A percentile compares a stretch with the other conserved stretches of the same genome.
These are phyloP conservation scores for Arthrobotrys megalospora DNA, from an alignment of 2,329 filamentous ascomycete species.

Conservation along the genomic window DNA sequence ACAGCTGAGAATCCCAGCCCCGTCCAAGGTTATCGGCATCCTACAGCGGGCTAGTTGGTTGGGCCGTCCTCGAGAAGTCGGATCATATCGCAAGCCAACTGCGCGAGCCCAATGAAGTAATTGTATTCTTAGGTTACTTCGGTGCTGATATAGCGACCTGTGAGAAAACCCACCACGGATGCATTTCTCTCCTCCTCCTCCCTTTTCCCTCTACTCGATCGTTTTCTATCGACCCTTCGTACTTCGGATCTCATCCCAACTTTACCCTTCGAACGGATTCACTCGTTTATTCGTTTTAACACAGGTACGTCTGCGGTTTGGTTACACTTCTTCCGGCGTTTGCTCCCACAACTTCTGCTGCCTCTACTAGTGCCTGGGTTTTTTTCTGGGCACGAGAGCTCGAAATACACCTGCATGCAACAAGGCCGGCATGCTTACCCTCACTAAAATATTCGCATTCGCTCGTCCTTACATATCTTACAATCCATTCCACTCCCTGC, in stretches of 20 bases:
- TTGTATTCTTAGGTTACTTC: slow-evolving; percentile 41
- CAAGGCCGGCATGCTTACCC: slow-evolving; percentile 32
- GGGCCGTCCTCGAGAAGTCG: slow-evolving; percentile 53
- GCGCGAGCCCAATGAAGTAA: slow-evolving; percentile 49
- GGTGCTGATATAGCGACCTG: slow-evolving; percentile 55
- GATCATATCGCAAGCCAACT: slow-evolving; percentile 60
- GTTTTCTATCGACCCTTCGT: slow-evolving; percentile 36
- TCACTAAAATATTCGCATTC: slow-evolving; percentile 42
- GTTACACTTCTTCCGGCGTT: slow-evolving; percentile 43
- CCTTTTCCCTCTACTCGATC: slow-evolving; percentile 27
- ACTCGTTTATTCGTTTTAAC: slow-evolving; percentile 49
- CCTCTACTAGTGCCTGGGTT: slow-evolving; percentile 11
- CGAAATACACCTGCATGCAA: slow-evolving; percentile 43
- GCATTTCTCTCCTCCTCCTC: slow-evolving; percentile 39
- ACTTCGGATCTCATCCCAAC: slow-evolving; percentile 41
- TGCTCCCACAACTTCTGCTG: slow-evolving; percentile 12
- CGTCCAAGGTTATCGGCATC: slow-evolving; percentile 50
- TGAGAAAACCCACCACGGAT: slow-evolving; percentile 37
- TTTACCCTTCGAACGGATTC: slow-evolving; percentile 44
- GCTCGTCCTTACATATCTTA: slow-evolving; percentile 40
- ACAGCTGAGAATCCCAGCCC: slow-evolving; percentile 57
- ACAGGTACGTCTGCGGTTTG: slow-evolving; percentile 41
- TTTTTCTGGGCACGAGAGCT: slow-evolving; percentile 36
- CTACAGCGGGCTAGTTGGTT: slow-evolving; percentile 36
- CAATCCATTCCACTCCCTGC: slow-evolving; percentile 19